phyloP scores from a whole-genome alignment of 2,329 filamentous ascomycete genomes.

The Didymella keratinophila region DNA sequence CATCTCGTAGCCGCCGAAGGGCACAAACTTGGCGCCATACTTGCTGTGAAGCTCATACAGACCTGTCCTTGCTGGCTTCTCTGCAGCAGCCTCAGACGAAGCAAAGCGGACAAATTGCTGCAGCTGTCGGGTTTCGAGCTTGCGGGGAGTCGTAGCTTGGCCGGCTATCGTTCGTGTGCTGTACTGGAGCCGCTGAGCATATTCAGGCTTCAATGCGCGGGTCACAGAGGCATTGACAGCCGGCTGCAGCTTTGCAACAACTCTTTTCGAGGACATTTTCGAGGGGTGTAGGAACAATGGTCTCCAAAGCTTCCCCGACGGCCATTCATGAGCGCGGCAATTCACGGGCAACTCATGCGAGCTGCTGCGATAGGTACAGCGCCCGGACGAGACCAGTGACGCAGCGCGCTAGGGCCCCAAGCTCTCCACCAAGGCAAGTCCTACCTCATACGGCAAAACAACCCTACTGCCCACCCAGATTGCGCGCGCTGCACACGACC shows the following conservation, averaged over 20 bases:
- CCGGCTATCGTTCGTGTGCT: constrained; percentile 25
- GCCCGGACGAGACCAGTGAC: constrained; percentile 13
- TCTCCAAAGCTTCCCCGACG: constrained; percentile 19
- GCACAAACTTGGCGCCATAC: constrained; percentile 90
- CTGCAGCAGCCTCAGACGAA: constrained; percentile 37
- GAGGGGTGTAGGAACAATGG: constrained; percentile 23
- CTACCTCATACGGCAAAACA: constrained; percentile 27
- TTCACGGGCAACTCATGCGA: constrained; percentile 31
- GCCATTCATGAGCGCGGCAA: constrained; percentile 22
- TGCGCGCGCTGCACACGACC: constrained; percentile 24
- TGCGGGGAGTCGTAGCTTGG: constrained; percentile 39
- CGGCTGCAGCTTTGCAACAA: constrained; percentile 33
- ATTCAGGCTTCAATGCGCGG: constrained; percentile 25
- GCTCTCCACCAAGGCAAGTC: constrained; percentile 12
- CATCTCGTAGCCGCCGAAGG: constrained; percentile 94
- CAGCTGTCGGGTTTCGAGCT: constrained; percentile 22
- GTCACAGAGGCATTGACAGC: constrained; percentile 36
- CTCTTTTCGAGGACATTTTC: constrained; percentile 44
- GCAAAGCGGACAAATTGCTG: constrained; percentile 37
- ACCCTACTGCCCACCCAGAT: constrained; percentile 26
- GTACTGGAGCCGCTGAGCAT: constrained; percentile 22
- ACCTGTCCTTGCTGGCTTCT: constrained; percentile 66
- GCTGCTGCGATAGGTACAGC: constrained; percentile 3
- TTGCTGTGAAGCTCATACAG: constrained; percentile 80
- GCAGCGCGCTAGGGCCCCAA: constrained; percentile 8